Evolutionary conservation across 371 early-diverging fungal genomes (phyloP).

Genomic region (Mucor circinelloides): DNA sequence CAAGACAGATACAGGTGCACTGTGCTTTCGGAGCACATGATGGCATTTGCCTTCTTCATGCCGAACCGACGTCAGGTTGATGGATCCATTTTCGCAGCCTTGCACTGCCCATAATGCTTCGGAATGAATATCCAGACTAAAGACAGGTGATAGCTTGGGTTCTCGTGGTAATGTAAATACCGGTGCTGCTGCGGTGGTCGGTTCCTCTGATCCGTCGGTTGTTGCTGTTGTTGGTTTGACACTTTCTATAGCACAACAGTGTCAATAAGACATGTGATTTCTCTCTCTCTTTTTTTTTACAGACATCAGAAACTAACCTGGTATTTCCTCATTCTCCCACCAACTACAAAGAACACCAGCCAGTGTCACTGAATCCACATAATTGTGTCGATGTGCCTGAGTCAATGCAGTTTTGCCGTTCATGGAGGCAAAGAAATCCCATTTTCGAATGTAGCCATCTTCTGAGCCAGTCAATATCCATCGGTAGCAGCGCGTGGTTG

Average conservation of each 20-base stretch:
- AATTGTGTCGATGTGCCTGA: slow-evolving; percentile 80
- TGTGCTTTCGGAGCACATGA: slow-evolving; percentile 79
- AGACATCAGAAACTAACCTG: slow-evolving; percentile 23
- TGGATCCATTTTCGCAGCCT: slow-evolving; percentile 84
- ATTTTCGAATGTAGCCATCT: slow-evolving; percentile 93
- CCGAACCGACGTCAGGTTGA: slow-evolving; percentile 87
- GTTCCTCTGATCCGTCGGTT: slow-evolving; percentile 10
- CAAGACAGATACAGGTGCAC: slow-evolving; percentile 82
- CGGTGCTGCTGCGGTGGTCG: slow-evolving; percentile 16
- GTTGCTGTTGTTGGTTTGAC: slow-evolving; percentile 6
- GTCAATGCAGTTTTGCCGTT: slow-evolving; percentile 85
- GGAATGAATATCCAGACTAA: slow-evolving; percentile 89
- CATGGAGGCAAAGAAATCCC: slow-evolving; percentile 87
- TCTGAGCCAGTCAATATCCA: slow-evolving; percentile 95
- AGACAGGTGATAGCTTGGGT: slow-evolving; percentile 85
- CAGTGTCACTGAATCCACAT: slow-evolving; percentile 85
- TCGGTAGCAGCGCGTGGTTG: slow-evolving; percentile 81
- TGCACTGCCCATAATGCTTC: slow-evolving; percentile 85
- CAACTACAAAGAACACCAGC: slow-evolving; percentile 86
- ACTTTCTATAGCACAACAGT: slow-evolving; percentile 10
- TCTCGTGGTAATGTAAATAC: slow-evolving; percentile 14
- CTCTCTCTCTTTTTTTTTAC: too few relatives aligned
- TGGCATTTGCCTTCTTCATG: slow-evolving; percentile 93
- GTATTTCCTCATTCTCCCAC: slow-evolving; percentile 90
- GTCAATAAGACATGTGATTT: background rate